These are phyloP conservation scores for Nicotiana rustica DNA, from an alignment of 305 asterid genomes.

Conservation along the genomic window DNA sequence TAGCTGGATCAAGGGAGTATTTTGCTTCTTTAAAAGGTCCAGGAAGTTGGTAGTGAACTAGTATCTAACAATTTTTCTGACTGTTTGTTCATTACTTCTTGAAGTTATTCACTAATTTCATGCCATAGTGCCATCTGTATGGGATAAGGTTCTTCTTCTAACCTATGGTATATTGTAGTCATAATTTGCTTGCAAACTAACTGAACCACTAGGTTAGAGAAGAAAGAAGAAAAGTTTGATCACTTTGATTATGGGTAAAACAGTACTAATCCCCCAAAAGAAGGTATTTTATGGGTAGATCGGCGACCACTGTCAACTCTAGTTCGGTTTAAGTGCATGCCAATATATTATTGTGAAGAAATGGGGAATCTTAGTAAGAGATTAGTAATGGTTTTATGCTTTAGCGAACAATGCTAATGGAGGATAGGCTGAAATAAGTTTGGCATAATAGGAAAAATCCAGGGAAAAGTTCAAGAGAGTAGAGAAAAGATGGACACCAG, in stretches of 20 bases:
- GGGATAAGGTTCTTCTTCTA: neutral
- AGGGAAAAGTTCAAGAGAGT: neutral
- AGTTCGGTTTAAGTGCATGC: neutral
- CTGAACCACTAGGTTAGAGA: slow-evolving; percentile 2
- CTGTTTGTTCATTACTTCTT: slow-evolving; percentile 8
- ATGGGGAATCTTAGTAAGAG: neutral
- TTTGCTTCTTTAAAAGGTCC: neutral
- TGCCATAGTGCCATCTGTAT: neutral
- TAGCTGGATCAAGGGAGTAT: neutral
- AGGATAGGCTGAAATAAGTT: slow-evolving; percentile 17
- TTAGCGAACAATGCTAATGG: neutral
- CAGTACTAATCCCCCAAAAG: neutral
- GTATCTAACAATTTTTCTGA: neutral
- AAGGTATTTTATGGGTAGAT: neutral
- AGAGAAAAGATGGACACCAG: neutral
- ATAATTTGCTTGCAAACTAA: slow-evolving; percentile 3
- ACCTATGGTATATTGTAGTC: neutral
- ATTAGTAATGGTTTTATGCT: neutral
- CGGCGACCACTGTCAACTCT: neutral
- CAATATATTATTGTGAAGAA: neutral
- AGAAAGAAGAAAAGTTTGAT: neutral
- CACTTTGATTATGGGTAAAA: neutral
- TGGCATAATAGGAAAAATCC: slow-evolving; percentile 21
- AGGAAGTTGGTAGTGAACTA: slow-evolving; percentile 12
- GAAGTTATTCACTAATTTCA: slow-evolving; percentile 5